Evolutionary conservation across 768 basidiomycete genomes (phyloP).

Genomic region (Pleurotus citrinopileatus): DNA sequence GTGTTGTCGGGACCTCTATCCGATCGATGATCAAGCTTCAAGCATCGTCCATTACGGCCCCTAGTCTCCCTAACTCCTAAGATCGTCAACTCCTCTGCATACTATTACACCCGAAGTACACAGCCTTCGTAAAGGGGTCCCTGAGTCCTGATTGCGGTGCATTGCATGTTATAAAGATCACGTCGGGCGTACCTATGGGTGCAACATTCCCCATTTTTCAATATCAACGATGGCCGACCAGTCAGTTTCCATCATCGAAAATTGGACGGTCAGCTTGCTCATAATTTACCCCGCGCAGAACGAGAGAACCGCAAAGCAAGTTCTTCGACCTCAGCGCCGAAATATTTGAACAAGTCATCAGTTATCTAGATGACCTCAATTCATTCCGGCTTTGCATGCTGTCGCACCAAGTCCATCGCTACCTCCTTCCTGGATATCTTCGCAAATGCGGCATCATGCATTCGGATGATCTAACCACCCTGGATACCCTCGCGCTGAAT

Average conservation of each 20-base stretch:
- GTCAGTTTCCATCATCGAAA: background rate
- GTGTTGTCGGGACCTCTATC: no score
- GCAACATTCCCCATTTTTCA: no score
- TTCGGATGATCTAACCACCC: background rate
- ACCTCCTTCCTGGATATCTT: background rate
- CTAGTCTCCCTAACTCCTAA: no score
- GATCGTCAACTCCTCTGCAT: no score
- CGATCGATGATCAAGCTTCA: no score
- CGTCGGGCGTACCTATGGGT: no score
- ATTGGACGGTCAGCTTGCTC: background rate
- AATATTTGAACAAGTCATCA: background rate
- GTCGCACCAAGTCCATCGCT: conserved; percentile 2
- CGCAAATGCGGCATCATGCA: background rate
- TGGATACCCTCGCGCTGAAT: background rate
- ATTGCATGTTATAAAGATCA: no score
- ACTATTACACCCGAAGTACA: no score
- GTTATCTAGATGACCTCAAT: background rate
- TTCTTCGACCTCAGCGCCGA: conserved; percentile 3
- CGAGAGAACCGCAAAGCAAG: conserved; percentile 7
- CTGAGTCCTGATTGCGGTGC: no score
- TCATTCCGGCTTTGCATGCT: conserved; percentile 1
- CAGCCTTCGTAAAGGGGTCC: no score
- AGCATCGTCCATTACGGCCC: no score
- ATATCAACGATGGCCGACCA: background rate
- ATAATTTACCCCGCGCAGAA: background rate